Evolutionary conservation across 495 filamentous ascomycete genomes (phyloP).

Genomic region (Bombardia bombarda): DNA sequence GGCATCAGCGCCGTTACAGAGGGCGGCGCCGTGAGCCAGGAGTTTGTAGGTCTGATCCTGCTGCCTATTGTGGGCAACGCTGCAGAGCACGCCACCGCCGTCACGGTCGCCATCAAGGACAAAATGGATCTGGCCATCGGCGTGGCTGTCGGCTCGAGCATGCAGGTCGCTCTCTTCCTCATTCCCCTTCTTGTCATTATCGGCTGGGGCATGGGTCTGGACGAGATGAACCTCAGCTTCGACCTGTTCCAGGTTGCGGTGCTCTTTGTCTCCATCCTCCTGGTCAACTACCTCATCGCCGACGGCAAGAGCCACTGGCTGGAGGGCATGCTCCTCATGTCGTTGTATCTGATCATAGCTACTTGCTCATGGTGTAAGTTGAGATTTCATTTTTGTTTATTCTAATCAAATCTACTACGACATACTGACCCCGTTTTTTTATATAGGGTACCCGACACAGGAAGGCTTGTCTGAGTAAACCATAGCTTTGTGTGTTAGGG

Average conservation of each 20-base stretch:
- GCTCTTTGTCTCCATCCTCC: slow-evolving; percentile 66
- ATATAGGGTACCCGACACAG: too few relatives aligned
- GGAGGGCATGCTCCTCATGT: slow-evolving; percentile 67
- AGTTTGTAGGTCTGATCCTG: slow-evolving; percentile 78
- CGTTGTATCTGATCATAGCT: slow-evolving; percentile 68
- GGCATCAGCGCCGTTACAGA: slow-evolving; percentile 65
- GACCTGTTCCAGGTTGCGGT: slow-evolving; percentile 76
- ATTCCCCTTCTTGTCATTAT: slow-evolving; percentile 72
- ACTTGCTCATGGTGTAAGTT: slow-evolving; percentile 46
- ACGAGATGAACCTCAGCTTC: slow-evolving; percentile 66
- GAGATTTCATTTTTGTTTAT: too few relatives aligned
- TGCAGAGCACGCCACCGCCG: slow-evolving; percentile 79
- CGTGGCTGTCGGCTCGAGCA: slow-evolving; percentile 74
- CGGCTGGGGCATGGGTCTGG: slow-evolving; percentile 69
- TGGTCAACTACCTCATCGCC: slow-evolving; percentile 78
- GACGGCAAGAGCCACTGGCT: slow-evolving; percentile 58
- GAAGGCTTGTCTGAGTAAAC: too few relatives aligned
- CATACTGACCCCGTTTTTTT: too few relatives aligned
- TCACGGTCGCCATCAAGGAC: slow-evolving; percentile 80
- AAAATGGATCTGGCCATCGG: slow-evolving; percentile 88
- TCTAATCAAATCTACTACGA: too few relatives aligned
- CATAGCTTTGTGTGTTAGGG: too few relatives aligned
- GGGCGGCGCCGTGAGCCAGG: slow-evolving; percentile 49
- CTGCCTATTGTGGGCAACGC: slow-evolving; percentile 88
- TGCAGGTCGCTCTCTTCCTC: slow-evolving; percentile 79